Conservation (phyloP, 768 basidiomycete genomes). For the Lanmaoa rubissima region DNA sequence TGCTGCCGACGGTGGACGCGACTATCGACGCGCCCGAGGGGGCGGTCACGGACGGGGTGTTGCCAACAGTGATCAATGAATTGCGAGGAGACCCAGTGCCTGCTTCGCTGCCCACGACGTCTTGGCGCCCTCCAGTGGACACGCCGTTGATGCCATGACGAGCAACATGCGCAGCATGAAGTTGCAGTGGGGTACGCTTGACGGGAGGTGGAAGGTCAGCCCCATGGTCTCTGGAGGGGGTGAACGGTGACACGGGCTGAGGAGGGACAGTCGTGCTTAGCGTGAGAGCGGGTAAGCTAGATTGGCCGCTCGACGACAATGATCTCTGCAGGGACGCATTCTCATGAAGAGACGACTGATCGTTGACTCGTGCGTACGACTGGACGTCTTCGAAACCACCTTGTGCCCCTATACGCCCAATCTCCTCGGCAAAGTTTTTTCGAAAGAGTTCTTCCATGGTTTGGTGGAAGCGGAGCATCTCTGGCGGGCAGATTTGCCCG, state of each 20-base stretch:
- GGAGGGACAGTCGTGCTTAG: constrained; percentile 47
- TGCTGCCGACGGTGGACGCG: constrained; percentile 60
- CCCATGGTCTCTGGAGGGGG: constrained; percentile 18
- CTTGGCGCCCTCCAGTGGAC: constrained; percentile 67
- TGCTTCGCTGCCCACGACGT: constrained; percentile 41
- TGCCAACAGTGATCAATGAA: constrained; percentile 73
- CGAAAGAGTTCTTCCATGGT: constrained; percentile 83
- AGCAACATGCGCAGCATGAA: constrained; percentile 77
- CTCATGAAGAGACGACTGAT: constrained; percentile 49
- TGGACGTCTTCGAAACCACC: constrained; percentile 52
- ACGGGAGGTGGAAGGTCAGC: constrained; percentile 21
- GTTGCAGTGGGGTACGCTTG: constrained; percentile 74
- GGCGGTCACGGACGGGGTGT: constrained; percentile 35
- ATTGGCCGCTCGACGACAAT: constrained; percentile 46
- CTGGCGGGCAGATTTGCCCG: constrained; percentile 74
- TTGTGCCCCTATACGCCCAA: constrained; percentile 63
- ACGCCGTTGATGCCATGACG: constrained; percentile 83
- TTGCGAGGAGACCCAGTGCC: constrained; percentile 61
- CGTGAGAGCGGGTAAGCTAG: constrained; percentile 45
- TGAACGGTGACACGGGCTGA: constrained; percentile 41
- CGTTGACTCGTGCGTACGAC: constrained; percentile 42
- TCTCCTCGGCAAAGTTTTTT: constrained; percentile 83
- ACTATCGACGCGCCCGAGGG: constrained; percentile 57
- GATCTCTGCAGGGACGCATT: constrained; percentile 45
- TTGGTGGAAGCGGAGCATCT: constrained; percentile 91